These are phyloP conservation scores for Pythium folliculosum DNA, from an alignment of 352 stramenopile genomes.

Conservation along the genomic window DNA sequence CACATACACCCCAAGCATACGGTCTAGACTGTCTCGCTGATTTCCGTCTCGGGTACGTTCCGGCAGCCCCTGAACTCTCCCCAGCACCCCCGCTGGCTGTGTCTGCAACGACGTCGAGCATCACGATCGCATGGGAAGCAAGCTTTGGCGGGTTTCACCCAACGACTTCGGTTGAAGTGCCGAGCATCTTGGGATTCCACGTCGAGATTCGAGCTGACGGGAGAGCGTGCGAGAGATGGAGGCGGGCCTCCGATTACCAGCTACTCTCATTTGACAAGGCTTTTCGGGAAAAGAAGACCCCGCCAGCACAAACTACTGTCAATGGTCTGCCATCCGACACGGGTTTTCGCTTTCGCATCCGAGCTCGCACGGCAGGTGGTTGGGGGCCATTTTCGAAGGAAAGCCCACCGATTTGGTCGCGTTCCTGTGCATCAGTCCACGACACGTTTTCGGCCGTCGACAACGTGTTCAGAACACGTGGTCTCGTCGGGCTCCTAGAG, in stretches of 20 bases:
- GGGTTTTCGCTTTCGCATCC: conserved; percentile 61
- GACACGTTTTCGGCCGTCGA: conserved; percentile 40
- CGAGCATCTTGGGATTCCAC: conserved; percentile 62
- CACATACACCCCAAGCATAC: conserved; percentile 48
- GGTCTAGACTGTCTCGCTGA: conserved; percentile 32
- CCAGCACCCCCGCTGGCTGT: conserved; percentile 38
- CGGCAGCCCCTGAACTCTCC: conserved; percentile 39
- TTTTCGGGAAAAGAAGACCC: conserved; percentile 28
- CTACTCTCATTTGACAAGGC: conserved; percentile 56
- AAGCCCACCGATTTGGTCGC: conserved; percentile 43
- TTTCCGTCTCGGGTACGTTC: conserved; percentile 47
- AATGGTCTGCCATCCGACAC: conserved; percentile 46
- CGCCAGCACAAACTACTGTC: conserved; percentile 36
- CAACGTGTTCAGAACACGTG: conserved; percentile 17
- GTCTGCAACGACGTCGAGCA: conserved; percentile 43
- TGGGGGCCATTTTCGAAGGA: conserved; percentile 65
- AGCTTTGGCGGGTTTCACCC: conserved; percentile 3
- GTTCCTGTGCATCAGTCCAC: conserved; percentile 33
- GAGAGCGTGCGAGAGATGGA: conserved; percentile 54
- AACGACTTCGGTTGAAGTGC: conserved; percentile 34
- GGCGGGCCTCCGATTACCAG: conserved; percentile 52
- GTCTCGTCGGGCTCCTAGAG: conserved; percentile 31
- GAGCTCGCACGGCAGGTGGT: conserved; percentile 54
- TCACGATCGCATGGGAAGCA: conserved; percentile 47
- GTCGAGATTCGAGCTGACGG: conserved; percentile 52